Percentiles rank a stretch among this genome's conserved stretches.
Evolutionary conservation across 2,329 filamentous ascomycete genomes (phyloP).

Genomic region (Rachicladosporium sp.): DNA sequence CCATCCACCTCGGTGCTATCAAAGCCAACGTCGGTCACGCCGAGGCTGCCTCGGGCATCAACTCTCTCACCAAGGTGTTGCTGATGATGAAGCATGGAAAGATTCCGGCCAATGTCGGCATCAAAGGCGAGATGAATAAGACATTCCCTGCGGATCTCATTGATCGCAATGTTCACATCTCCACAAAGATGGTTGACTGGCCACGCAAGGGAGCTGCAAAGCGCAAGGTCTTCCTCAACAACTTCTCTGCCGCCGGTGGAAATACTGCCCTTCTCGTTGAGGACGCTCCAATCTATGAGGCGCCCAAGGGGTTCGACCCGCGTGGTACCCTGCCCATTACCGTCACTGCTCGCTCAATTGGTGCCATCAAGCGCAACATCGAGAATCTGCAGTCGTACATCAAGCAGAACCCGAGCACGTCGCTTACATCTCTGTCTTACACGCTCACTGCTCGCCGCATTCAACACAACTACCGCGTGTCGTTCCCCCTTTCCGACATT

Average conservation of each 20-base stretch:
- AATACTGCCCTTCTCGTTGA: conserved; percentile 42
- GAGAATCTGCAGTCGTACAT: conserved; percentile 35
- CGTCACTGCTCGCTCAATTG: conserved; percentile 39
- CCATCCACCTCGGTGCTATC: conserved; percentile 41
- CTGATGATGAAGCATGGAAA: conserved; percentile 43
- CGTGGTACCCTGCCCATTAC: conserved; percentile 36
- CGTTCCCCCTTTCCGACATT: conserved; percentile 36
- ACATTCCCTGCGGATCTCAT: conserved; percentile 40
- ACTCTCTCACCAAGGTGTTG: conserved; percentile 40
- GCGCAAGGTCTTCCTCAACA: conserved; percentile 40
- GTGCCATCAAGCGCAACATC: conserved; percentile 40
- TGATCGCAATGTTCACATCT: conserved; percentile 42
- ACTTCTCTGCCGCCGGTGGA: conserved; percentile 42
- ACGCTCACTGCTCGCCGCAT: conserved; percentile 42
- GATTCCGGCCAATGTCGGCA: conserved; percentile 43
- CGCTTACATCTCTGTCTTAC: conserved; percentile 38
- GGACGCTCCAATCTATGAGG: conserved; percentile 34
- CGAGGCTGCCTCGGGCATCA: conserved; percentile 43
- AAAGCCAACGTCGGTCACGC: conserved; percentile 45
- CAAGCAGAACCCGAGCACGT: conserved; percentile 32
- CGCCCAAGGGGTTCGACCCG: conserved; percentile 31
- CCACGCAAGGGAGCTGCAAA: conserved; percentile 36
- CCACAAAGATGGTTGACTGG: conserved; percentile 32
- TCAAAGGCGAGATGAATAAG: conserved; percentile 45
- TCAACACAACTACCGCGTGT: conserved; percentile 41